Percentiles rank a stretch among this genome's conserved stretches.
phyloP scores from a whole-genome alignment of 2,329 filamentous ascomycete genomes.

The Macrophomina tecta region DNA sequence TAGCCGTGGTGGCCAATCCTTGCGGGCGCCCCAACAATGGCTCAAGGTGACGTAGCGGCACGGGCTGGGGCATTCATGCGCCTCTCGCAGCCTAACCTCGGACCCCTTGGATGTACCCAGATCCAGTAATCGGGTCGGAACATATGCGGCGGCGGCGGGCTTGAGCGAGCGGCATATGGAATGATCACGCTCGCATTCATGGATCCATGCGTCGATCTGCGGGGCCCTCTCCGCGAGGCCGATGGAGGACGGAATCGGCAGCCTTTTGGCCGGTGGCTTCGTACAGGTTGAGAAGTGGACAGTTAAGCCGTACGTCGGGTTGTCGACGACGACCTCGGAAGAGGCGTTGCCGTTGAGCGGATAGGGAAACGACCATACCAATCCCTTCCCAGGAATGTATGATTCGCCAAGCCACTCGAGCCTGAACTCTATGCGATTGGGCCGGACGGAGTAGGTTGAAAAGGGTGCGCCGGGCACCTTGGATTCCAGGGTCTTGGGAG shows the following conservation, averaged over 20 bases:
- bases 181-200: neutral
- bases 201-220: neutral
- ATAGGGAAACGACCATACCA: neutral
- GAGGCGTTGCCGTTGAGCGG: neutral
- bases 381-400: neutral
- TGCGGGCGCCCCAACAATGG: constrained; percentile 9
- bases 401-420: constrained; percentile 5
- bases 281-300: neutral
- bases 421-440: neutral
- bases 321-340: neutral
- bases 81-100: neutral
- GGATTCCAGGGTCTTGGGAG: neutral
- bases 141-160: neutral
- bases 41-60: constrained; percentile 15
- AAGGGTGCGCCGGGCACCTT: neutral
- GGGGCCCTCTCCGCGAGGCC: constrained; percentile 1
- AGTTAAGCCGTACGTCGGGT: neutral
- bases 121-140: constrained; percentile 2
- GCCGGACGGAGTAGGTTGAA: neutral
- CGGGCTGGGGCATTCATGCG: neutral
- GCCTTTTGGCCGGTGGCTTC: neutral
- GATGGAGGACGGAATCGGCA: neutral
- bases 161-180: neutral
- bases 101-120: neutral
- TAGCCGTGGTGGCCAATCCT: neutral